Base-by-base conservation (phyloP, 441 rosid genomes). In the Populus hybrid region DNA sequence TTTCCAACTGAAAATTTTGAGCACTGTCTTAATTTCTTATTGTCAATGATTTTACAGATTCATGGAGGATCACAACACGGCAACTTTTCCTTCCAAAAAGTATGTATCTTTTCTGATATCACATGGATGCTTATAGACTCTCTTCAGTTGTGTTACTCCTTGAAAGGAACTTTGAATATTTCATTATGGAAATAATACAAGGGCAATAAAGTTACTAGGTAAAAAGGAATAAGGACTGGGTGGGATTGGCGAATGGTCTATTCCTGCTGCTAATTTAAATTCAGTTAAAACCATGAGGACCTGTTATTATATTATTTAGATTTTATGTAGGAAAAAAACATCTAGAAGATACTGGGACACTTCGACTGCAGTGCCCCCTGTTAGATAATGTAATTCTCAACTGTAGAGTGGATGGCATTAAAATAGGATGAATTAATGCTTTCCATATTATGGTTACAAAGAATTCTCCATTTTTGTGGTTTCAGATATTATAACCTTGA, bases 41-140 rank as follows among this genome's bases (percentile, higher is more conserved):
- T 46, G 74, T 81, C 35, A 73, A 73, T 75, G 32, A 34, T 73
- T 74, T 35, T 82, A 63, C 91, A 95, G 99, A 82, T 95, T 91
- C 79, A 95, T 95, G 99, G 99, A 95, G 80, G 99, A 95, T 81
- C 96, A 95, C 79, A 93, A 95, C 76, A 95, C 99, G 5, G 99
- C 97, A 72, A 93, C 98, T 34, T 93, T 95, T 82, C 90, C 99
- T 71, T 95, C 99, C 77, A 93, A 91, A 83, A 95, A 95, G 99
- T 95, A 88, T 88, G 90, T 38, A 69, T 81, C 50, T 80, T 73
- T 81, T 53, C n/a, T 50, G 32, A 40, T 75, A 28, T 28, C 9
- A 28, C 59, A 69, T 10, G 40, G 30, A 18, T 11, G 12, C 81
- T 77, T 78, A 79, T 67, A 36, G 59, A 11, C 7, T 21, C 75